Percentiles rank a stretch among this genome's conserved stretches.
phyloP scores from a whole-genome alignment of 306 rosid species.

The Rosa lucieae region DNA sequence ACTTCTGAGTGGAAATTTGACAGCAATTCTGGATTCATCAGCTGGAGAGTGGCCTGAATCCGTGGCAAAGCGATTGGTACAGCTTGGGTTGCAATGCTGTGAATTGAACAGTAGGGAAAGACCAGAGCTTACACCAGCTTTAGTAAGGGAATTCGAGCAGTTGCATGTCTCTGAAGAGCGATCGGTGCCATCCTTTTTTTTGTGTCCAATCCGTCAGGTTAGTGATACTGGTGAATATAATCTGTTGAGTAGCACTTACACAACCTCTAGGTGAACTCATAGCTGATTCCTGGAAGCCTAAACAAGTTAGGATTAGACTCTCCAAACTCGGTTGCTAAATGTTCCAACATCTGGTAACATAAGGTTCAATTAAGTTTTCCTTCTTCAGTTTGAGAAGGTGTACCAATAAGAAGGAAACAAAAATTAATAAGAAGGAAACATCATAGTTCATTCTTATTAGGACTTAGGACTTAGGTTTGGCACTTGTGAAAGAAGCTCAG shows the following conservation, averaged over 20 bases:
- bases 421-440: not conserved
- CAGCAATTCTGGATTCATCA: constrained; percentile 63
- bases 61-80: constrained; percentile 53
- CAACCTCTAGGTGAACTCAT: not conserved
- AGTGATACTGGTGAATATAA: constrained; percentile 13
- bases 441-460: not conserved
- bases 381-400: not conserved
- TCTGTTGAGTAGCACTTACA: not conserved
- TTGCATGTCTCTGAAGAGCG: constrained; percentile 69
- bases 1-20: constrained; percentile 48
- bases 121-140: constrained; percentile 69
- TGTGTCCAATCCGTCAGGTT: constrained; percentile 89
- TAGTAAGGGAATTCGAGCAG: constrained; percentile 75
- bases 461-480: not conserved
- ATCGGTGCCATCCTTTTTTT: constrained; percentile 68
- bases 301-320: not conserved
- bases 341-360: not conserved
- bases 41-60: constrained; percentile 78
- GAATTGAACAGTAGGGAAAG: constrained; percentile 61
- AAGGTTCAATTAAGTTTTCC: not conserved
- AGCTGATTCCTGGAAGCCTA: not conserved
- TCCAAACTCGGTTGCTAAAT: not conserved
- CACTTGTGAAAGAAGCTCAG: not conserved
- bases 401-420: not conserved
- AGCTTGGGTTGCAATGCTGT: constrained; percentile 80